These are phyloP conservation scores for Carex kokanica DNA, from an alignment of 176 grass and related monocot genomes.

Conservation along the genomic window DNA sequence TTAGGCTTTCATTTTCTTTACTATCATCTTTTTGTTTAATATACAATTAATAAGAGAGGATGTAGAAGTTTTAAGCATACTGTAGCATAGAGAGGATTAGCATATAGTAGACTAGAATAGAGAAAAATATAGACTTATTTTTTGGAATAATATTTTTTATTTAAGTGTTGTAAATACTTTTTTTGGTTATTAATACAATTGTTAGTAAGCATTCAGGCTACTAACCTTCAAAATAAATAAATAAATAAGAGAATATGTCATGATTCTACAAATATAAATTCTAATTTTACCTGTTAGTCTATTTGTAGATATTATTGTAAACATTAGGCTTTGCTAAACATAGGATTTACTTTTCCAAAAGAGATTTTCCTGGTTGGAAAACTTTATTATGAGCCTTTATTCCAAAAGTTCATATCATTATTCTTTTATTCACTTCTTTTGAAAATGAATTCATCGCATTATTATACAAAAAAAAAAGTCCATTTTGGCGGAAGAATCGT, in stretches of 20 bases:
- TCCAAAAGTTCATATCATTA: conserved; percentile 4
- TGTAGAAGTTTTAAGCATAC: too few relatives aligned
- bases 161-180: too few relatives aligned
- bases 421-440: conserved; percentile 3
- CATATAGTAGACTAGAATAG: too few relatives aligned
- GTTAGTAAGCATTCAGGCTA: too few relatives aligned
- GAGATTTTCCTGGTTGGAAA: neutral
- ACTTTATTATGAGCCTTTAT: conserved; percentile 11
- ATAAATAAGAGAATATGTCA: neutral
- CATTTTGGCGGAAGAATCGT: conserved; percentile 6
- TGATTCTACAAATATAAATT: neutral
- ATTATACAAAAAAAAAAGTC: neutral
- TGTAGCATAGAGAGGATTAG: too few relatives aligned
- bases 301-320: conserved; percentile 9
- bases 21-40: neutral
- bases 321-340: neutral
- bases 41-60: neutral
- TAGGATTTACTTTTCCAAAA: neutral
- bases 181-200: too few relatives aligned
- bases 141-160: too few relatives aligned
- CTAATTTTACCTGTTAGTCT: neutral
- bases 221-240: neutral
- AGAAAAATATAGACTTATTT: too few relatives aligned
- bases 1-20: neutral
- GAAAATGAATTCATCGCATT: neutral